phyloP scores from a whole-genome alignment of 1,284 basidiomycete species.

The Tilletia setariae region DNA sequence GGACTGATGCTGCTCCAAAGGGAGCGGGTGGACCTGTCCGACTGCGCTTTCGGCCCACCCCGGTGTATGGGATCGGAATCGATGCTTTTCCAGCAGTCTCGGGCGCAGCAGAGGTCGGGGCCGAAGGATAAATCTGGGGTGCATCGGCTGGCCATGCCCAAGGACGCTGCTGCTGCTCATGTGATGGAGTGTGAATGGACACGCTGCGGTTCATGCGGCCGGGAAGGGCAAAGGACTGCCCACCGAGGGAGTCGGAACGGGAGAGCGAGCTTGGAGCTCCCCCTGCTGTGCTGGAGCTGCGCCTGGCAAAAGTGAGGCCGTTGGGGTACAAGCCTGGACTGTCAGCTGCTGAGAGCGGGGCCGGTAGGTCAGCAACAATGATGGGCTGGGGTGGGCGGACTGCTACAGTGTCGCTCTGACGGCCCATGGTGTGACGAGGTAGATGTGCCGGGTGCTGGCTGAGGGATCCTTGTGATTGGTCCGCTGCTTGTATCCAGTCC shows the following conservation, averaged over 20 bases:
- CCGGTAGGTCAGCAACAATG: constrained; percentile 3
- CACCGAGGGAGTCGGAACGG: not conserved
- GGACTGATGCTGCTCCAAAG: not conserved
- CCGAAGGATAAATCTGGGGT: not conserved
- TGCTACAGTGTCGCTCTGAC: not conserved
- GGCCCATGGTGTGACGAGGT: no score
- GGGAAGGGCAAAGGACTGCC: not conserved
- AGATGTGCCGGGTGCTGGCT: no score
- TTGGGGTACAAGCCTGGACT: not conserved
- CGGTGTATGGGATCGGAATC: constrained; percentile 3
- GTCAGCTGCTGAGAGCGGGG: not conserved
- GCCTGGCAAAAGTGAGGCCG: not conserved
- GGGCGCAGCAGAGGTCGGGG: not conserved
- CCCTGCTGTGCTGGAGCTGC: constrained; percentile 9
- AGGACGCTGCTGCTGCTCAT: not conserved
- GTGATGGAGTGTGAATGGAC: not conserved
- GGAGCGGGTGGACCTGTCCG: not conserved
- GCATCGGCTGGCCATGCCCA: not conserved
- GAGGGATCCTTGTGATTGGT: no score
- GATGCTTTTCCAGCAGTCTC: not conserved
- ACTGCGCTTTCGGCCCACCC: not conserved
- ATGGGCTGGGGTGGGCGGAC: constrained; percentile 5
- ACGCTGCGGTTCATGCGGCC: constrained; percentile 1
- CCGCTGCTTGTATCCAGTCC: not conserved
- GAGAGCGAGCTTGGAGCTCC: not conserved